Base-by-base conservation (phyloP, 805 yeast species). In the Lipomyces sp. region DNA sequence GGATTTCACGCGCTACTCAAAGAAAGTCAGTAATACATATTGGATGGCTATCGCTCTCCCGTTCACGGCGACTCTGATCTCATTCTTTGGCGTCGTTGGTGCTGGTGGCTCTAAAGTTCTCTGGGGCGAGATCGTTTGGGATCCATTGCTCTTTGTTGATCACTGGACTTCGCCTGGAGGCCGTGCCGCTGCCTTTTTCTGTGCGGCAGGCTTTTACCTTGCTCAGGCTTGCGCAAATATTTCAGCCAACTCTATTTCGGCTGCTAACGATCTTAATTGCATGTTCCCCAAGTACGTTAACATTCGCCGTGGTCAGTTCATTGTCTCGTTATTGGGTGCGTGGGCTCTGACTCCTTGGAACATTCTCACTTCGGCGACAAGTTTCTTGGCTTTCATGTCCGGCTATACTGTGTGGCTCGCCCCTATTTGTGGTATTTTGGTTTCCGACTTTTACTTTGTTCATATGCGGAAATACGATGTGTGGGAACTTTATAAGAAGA, bases 1-100 rank as follows among this genome's bases (percentile, higher is more conserved):
- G 0, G 78, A 75, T 63, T 71, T 73, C 53, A 63, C 77, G 5
- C 69, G 78, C 56, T 74, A 72, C 55, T 71, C 78, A 14, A 61
- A 62, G 43, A 29, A 31, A 13, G 29, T 7, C 10, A 26, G 29
- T 7, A 10, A 26, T 26, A 26, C 29, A 6, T 39, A 23, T 18
- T 29, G 34, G 7, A 52, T 47, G 4, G 31, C 39, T 18, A n/a
- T 45, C 29, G 45, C 39, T 22, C 16, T 53, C 13, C 57, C 57
- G 4, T 18, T 39, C 35, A 43, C 44, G 2, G 45, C 42, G 3
- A 38, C 45, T 10, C 10, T 53, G n/a, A 49, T 45, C 33, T 18
- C 55, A 0, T 34, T 53, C 23, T 33, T 53, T 23, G 57, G 57
- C 26, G 42, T 48, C 24, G 42, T 51, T 7, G 48, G 40, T 6